phyloP scores from a whole-genome alignment of 148 eudicot species.

The Dianthus caryophyllus region DNA sequence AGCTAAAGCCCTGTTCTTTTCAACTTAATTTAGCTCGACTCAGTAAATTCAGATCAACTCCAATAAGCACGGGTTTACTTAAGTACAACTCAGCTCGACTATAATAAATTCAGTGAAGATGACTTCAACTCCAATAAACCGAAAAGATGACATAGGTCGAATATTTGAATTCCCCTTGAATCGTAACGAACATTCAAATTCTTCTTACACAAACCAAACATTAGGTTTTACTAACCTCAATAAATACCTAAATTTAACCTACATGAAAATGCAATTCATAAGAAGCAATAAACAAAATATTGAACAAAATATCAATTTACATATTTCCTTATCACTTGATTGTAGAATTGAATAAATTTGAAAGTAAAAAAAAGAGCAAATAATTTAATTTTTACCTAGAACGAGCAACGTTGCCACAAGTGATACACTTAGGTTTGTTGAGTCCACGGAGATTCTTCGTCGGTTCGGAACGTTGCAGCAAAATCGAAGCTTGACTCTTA shows the following conservation, averaged over 20 bases:
- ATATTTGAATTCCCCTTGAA: too few relatives aligned
- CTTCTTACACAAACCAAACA: too few relatives aligned
- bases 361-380: neutral
- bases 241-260: too few relatives aligned
- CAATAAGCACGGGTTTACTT: too few relatives aligned
- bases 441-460: slow-evolving; percentile 42
- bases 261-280: too few relatives aligned
- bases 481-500: slow-evolving; percentile 16
- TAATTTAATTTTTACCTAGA: slow-evolving; percentile 45
- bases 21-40: too few relatives aligned
- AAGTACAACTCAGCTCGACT: too few relatives aligned
- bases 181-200: neutral
- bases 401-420: slow-evolving; percentile 51
- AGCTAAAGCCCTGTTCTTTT: too few relatives aligned
- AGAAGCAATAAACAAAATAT: neutral
- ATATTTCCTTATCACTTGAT: neutral
- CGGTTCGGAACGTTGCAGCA: slow-evolving; percentile 23
- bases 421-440: slow-evolving; percentile 46
- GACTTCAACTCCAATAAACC: neutral
- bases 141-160: too few relatives aligned
- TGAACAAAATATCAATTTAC: neutral
- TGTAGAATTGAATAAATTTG: neutral
- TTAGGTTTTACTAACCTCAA: too few relatives aligned
- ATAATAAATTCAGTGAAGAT: neutral
- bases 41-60: too few relatives aligned